Evolutionary conservation across 2,329 filamentous ascomycete species (phyloP).

Genomic region (Penicillium sp.): DNA sequence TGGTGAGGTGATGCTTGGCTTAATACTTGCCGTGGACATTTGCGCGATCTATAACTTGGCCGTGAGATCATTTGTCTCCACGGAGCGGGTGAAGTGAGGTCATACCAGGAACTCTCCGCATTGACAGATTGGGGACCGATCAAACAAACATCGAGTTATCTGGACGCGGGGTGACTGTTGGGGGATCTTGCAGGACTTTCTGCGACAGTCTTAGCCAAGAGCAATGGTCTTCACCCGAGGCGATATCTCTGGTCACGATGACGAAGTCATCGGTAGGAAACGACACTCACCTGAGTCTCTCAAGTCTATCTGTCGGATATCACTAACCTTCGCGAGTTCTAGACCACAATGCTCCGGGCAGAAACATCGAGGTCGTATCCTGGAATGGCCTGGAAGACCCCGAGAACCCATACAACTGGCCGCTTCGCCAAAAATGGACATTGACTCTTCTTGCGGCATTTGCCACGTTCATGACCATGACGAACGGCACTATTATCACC

Average conservation of each 20-base stretch:
- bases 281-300: not conserved
- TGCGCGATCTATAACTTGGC: slow-evolving; percentile 6
- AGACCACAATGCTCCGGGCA: slow-evolving; percentile 22
- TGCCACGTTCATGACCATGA: slow-evolving; percentile 36
- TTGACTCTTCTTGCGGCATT: slow-evolving; percentile 31
- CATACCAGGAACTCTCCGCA: slow-evolving; percentile 11
- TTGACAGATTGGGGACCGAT: slow-evolving; percentile 1
- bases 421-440: slow-evolving; percentile 39
- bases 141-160: not conserved
- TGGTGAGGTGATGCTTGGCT: not conserved
- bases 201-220: not conserved
- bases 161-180: not conserved
- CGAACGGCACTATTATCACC: slow-evolving; percentile 45
- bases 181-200: not conserved
- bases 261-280: slow-evolving; percentile 21
- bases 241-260: slow-evolving; percentile 25
- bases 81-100: slow-evolving; percentile 17
- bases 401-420: slow-evolving; percentile 44
- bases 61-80: slow-evolving; percentile 8
- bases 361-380: slow-evolving; percentile 21
- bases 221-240: slow-evolving; percentile 27
- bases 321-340: not conserved
- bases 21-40: not conserved
- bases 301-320: too few relatives aligned
- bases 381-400: slow-evolving; percentile 39